Evolutionary conservation across 805 yeast species (phyloP), one percentile per base, ranked within the genome.

Genomic region (Candida odintsovae): DNA sequence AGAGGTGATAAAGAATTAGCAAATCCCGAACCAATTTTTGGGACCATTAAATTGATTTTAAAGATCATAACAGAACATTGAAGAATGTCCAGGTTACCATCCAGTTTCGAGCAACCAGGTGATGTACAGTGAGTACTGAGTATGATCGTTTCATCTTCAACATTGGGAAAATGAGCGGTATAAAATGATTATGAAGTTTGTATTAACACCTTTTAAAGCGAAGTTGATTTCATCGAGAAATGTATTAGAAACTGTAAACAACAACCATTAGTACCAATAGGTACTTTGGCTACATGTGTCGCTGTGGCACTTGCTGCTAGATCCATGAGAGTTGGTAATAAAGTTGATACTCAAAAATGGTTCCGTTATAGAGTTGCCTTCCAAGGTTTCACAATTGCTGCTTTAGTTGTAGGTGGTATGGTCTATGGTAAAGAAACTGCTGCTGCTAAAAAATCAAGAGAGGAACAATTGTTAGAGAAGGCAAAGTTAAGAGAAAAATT

Each of bases 251-350:
- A 85, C 55, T 80, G 86, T 50, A 86, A 82, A 60, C 85, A 89
- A 64, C 96, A 90, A 61, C 97, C 97, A 2, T 68, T 86, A 11
- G 97, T 90, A 1, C 97, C 97, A 1, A 46, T 89, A 6, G 97
- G 97, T 2, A 73, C 86, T 15, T 59, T 85, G 4, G 78, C 84
- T 41, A 90, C 97, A 3, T 77, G 86, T 9, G 86, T 82, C 3
- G 96, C 97, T 0, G 87, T 90, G 28, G 67, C 76, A 0, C 68
- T 90, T 53, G 95, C 97, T 3, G 90, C 89, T 3, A 75, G 77
- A 53, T 86, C 90, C 21, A 71, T 90, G 50, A 76, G 83, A 55
- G 69, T 72, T 26, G 96, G 97, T 22, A 80, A 88, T 55, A 76
- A 82, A 50, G 69, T 72, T 39, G 80, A 79, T 45, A 95, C 97